These are phyloP conservation scores for Salinomyces thailandicus DNA, from an alignment of 2,329 filamentous ascomycete genomes.

Conservation along the genomic window DNA sequence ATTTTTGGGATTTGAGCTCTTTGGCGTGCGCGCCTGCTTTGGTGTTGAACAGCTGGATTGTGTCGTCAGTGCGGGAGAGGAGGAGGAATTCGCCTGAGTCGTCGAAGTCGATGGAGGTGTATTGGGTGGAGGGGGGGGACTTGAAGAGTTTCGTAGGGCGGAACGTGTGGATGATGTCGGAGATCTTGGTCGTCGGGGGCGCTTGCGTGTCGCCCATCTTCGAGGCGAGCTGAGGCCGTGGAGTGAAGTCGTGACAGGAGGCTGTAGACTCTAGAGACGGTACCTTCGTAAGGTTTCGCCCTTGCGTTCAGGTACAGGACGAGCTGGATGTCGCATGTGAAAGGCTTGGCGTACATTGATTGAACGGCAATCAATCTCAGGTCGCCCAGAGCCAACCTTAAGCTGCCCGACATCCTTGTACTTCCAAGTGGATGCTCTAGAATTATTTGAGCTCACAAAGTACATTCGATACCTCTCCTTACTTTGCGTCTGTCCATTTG, in stretches of 20 bases:
- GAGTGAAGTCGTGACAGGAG: too few species aligned
- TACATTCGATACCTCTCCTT: too few species aligned
- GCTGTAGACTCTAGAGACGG: too few species aligned
- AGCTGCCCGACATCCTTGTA: too few species aligned
- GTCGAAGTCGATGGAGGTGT: slow-evolving; percentile 92
- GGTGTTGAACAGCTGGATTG: slow-evolving; percentile 89
- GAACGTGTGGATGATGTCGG: slow-evolving; percentile 67
- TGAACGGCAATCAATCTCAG: neutral
- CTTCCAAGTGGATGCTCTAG: too few species aligned
- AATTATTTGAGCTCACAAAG: too few species aligned
- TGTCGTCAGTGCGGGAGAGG: slow-evolving; percentile 85
- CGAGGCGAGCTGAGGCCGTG: too few species aligned
- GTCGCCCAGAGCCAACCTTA: too few species aligned
- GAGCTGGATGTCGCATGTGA: too few species aligned
- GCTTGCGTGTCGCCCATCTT: slow-evolving; percentile 17
- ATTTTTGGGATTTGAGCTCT: slow-evolving; percentile 87
- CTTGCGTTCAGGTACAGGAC: too few species aligned
- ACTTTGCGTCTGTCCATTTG: too few species aligned
- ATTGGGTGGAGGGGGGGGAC: slow-evolving; percentile 43
- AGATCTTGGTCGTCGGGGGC: slow-evolving; percentile 47
- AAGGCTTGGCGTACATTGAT: slow-evolving; percentile 1
- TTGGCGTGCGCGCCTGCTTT: slow-evolving; percentile 85
- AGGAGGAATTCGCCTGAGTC: slow-evolving; percentile 88
- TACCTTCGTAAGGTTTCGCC: too few species aligned
- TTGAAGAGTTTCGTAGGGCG: slow-evolving; percentile 54